Evolutionary conservation across 257 asterid species (phyloP), one percentile per base, ranked within the genome.

Genomic region (Ajuga chamaepitys): DNA sequence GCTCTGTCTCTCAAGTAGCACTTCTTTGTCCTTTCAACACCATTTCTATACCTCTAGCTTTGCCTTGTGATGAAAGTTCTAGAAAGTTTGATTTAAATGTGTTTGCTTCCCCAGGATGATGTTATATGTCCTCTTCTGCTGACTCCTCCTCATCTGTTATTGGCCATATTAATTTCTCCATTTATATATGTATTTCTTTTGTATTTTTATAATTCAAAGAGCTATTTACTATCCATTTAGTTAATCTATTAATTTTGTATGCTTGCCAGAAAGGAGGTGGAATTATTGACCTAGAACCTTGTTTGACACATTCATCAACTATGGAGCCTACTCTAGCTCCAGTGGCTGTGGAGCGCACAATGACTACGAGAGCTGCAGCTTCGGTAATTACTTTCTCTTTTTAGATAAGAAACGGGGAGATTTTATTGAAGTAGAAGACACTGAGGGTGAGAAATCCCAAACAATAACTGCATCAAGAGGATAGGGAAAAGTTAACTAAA

Each of bases 261-360:
- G 35, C 28, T 4, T 72, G 58, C 58, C 86, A 94, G 99, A 88
- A 85, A 86, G 97, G 88, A 73, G 97, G 96, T 58, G 97, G 95
- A 37, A 70, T 78, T 22, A 81, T 90, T 73, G 96, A 89, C 68
- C 91, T 94, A 50, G 88, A 94, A 78, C 96, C 97, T 47, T 89
- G 97, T 73, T 95, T 86, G 47, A 83, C 95, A 54, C 97, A 94
- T 79, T 88, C 96, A 60, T 89, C 96, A 64, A 86, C 96, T 28
- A 76, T 94, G 89, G 97, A 94, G 83, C 97, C 99, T 79, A 94
- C 99, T 57, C 86, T 90, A 64, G 97, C 97, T 72, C 99, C 99
- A 8, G 97, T 87, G 59, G 88, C 96, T 64, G 96, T 78, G 57
- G 97, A 94, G 83, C 95, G 96, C 74, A 94, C 95, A 58, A 94